phyloP scores from a whole-genome alignment of 805 yeast genomes.

The Starmerella powellii region DNA sequence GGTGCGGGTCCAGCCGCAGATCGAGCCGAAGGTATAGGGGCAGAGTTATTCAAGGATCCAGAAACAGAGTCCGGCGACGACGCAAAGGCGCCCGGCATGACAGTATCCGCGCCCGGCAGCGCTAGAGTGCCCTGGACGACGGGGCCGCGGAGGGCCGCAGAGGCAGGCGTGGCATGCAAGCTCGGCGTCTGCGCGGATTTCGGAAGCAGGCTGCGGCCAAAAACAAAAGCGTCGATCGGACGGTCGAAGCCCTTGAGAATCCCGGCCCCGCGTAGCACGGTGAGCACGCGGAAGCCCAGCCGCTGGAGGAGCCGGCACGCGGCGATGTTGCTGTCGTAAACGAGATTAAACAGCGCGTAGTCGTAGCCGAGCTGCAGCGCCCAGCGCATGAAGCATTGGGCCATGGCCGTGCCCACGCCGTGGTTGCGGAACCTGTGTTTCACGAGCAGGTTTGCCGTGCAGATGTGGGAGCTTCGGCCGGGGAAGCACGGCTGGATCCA shows the following conservation, averaged over 20 bases:
- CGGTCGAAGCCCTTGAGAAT: slow-evolving; percentile 70
- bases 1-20: no score
- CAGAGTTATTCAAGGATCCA: no score
- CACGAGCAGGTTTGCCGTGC: slow-evolving; percentile 77
- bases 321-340: slow-evolving; percentile 77
- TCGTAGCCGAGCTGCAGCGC: slow-evolving; percentile 81
- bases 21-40: no score
- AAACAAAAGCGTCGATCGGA: slow-evolving; percentile 77
- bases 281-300: slow-evolving; percentile 63
- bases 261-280: slow-evolving; percentile 78
- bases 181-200: background rate
- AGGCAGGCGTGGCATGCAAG: background rate
- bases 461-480: slow-evolving; percentile 86
- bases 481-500: slow-evolving; percentile 80
- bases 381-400: slow-evolving; percentile 82
- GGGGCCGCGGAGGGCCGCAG: background rate
- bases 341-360: slow-evolving; percentile 68
- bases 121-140: no score
- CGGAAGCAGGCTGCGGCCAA: slow-evolving; percentile 54
- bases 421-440: slow-evolving; percentile 87
- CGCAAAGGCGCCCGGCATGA: no score
- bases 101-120: no score
- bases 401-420: slow-evolving; percentile 77
- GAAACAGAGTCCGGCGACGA: no score
- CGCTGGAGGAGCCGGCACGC: slow-evolving; percentile 70